Percentiles rank a stretch among this genome's conserved stretches.
Conservation (phyloP, 306 rosid species). For the Citrullus mucosospermus region DNA sequence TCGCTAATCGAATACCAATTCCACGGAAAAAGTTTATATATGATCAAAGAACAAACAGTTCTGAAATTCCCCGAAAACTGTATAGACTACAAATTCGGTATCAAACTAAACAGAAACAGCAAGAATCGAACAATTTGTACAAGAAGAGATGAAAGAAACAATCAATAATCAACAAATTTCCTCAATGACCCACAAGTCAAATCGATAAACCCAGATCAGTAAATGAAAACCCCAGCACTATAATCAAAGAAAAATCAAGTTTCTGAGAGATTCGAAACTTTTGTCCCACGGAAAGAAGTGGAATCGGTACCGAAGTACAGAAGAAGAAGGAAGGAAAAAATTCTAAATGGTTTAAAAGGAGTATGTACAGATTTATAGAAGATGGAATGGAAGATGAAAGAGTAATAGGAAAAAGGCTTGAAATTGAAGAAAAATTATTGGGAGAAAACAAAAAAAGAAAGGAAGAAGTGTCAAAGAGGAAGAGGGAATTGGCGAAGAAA, state of each 20-base stretch:
- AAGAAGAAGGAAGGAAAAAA: neutral
- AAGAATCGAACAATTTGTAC: neutral
- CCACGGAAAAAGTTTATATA: neutral
- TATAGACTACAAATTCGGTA: neutral
- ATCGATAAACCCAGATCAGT: neutral
- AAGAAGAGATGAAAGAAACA: neutral
- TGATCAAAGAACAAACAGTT: neutral
- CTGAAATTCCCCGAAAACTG: neutral
- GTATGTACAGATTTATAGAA: conserved; percentile 17
- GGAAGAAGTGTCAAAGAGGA: conserved; percentile 39
- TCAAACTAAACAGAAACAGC: neutral
- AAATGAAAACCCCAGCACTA: neutral
- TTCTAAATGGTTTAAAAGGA: neutral
- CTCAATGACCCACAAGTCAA: neutral
- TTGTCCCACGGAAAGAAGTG: conserved; percentile 12
- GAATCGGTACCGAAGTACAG: conserved; percentile 11
- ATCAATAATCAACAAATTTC: neutral
- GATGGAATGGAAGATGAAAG: neutral
- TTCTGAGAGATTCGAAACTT: neutral
- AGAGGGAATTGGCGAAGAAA: conserved; percentile 1
- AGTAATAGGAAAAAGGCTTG: neutral
- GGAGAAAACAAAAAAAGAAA: neutral
- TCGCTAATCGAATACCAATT: neutral
- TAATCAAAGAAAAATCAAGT: neutral
- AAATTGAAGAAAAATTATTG: conserved; percentile 10